phyloP scores from a whole-genome alignment of 148 eudicot species.

The Rhododendron ovatum region DNA sequence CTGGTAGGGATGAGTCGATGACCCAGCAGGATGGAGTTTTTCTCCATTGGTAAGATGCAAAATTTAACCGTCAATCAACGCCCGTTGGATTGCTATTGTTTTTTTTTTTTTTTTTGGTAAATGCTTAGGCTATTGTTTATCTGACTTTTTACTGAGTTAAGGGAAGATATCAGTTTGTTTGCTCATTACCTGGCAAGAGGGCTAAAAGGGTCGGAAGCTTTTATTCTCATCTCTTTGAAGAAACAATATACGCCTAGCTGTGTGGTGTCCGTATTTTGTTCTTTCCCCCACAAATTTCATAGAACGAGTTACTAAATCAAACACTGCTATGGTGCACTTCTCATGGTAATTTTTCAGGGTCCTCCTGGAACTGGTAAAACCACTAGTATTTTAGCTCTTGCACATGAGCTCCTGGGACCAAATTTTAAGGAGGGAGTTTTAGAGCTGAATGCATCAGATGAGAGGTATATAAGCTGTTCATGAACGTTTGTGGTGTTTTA shows the following conservation, averaged over 20 bases:
- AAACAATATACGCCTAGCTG: background rate
- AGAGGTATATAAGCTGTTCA: constrained; percentile 39
- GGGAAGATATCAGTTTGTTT: background rate
- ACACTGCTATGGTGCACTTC: background rate
- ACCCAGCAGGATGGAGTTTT: background rate
- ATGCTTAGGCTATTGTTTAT: background rate
- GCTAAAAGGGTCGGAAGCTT: background rate
- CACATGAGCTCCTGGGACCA: constrained; percentile 86
- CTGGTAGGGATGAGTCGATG: background rate
- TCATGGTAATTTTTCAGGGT: constrained; percentile 44
- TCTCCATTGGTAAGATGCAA: background rate
- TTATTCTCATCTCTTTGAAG: background rate
- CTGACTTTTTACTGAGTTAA: no score
- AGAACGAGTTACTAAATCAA: background rate
- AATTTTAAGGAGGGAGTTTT: constrained; percentile 82
- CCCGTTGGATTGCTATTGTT: background rate
- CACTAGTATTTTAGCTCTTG: constrained; percentile 94
- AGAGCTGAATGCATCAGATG: constrained; percentile 98
- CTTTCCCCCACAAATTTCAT: background rate
- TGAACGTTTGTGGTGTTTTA: background rate
- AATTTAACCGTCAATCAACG: background rate
- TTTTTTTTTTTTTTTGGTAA: background rate
- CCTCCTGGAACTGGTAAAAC: constrained; percentile 99
- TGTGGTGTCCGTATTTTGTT: background rate
- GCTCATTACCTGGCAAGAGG: background rate